Percentiles rank a stretch among this genome's conserved stretches.
Conservation (phyloP, 495 filamentous ascomycete species). For the Penicillium simplicissimum region DNA sequence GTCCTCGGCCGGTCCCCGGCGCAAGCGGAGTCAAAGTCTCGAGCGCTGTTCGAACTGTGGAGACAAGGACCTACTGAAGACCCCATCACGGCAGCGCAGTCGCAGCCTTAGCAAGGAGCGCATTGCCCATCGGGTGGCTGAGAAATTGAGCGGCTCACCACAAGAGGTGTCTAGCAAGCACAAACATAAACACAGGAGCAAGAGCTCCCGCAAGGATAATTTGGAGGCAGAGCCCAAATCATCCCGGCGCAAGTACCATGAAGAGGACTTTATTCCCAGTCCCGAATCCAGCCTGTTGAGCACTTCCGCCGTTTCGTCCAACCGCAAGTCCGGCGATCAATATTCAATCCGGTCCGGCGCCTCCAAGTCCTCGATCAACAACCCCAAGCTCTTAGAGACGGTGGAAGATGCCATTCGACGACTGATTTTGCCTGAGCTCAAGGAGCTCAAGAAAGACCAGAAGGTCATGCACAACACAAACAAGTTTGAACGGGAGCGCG, state of each 20-base stretch:
- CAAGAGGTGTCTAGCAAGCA: conserved; percentile 51
- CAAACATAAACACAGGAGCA: conserved; percentile 57
- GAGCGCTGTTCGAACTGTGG: conserved; percentile 48
- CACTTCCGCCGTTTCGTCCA: conserved; percentile 66
- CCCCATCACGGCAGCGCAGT: conserved; percentile 63
- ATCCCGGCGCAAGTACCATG: conserved; percentile 62
- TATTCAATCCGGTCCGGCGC: conserved; percentile 74
- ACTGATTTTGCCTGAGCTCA: conserved; percentile 88
- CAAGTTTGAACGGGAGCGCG: conserved; percentile 63
- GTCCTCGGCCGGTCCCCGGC: conserved; percentile 47
- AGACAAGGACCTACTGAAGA: conserved; percentile 60
- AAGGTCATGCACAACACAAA: conserved; percentile 61
- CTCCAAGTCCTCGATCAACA: conserved; percentile 88
- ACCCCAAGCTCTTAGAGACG: conserved; percentile 90
- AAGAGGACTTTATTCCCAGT: conserved; percentile 63
- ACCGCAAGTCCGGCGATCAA: conserved; percentile 69
- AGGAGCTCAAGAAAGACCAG: conserved; percentile 86
- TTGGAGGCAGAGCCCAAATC: conserved; percentile 56
- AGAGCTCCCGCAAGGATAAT: conserved; percentile 56
- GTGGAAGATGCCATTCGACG: conserved; percentile 95
- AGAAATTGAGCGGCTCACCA: conserved; percentile 58
- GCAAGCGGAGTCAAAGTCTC: conserved; percentile 60
- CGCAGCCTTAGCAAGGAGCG: conserved; percentile 75
- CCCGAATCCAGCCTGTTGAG: conserved; percentile 75
- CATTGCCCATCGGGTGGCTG: conserved; percentile 67